Evolutionary conservation across 2,329 filamentous ascomycete species (phyloP).

Genomic region (Monilinia laxa): DNA sequence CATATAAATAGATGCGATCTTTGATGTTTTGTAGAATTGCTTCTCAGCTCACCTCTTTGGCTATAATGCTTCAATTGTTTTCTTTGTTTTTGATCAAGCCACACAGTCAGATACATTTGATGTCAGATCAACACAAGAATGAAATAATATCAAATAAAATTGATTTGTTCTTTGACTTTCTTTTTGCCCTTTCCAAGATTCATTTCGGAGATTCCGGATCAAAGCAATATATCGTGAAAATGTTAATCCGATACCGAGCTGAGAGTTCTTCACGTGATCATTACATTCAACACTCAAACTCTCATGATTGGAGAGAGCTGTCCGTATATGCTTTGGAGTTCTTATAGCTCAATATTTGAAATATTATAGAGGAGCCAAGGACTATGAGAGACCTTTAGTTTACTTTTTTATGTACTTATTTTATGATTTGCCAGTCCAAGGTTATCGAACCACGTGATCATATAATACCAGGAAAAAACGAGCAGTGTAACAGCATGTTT

Average conservation of each 20-base stretch:
- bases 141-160: background rate
- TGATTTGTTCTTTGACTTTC: background rate
- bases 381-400: too few species aligned
- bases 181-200: background rate
- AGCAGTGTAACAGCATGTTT: too few species aligned
- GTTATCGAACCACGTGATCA: too few species aligned
- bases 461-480: too few species aligned
- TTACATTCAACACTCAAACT: too few species aligned
- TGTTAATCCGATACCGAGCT: background rate
- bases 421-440: too few species aligned
- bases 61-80: background rate
- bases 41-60: background rate
- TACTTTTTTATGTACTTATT: too few species aligned
- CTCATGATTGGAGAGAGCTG: too few species aligned
- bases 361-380: too few species aligned
- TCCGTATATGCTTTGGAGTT: too few species aligned
- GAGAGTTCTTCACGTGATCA: background rate
- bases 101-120: background rate
- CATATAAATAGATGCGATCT: background rate
- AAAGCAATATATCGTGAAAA: background rate
- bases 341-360: too few species aligned
- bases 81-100: background rate
- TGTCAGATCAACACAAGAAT: background rate
- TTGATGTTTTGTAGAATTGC: background rate
- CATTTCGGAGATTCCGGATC: background rate